Evolutionary conservation across 306 rosid genomes (phyloP), one percentile per base, ranked within the genome.

Genomic region (Vicia sativa): DNA sequence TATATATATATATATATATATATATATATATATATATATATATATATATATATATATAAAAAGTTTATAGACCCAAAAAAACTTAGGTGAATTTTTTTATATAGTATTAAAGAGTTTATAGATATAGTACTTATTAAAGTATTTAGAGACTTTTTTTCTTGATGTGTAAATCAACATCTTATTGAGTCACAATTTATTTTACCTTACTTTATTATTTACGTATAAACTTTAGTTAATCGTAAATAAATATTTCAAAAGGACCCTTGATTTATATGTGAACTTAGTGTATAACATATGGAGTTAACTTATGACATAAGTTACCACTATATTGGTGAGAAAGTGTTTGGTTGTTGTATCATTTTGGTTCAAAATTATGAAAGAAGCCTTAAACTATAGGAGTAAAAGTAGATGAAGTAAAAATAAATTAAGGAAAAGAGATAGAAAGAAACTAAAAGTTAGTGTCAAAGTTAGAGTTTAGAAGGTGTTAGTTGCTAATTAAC

Each of bases 371-470:
- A 28, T 11, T 76, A 21, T 50, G 19, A n/a, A 66, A 41, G 16
- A 50, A 59, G 35, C 14, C 39, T 29, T 34, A 58, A 57, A 18
- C 13, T 37, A 44, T 14, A 12, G 19, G 2, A 57, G 73, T 43
- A 45, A 53, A 31, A 67, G 13, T 57, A 16, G 28, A 31, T 61
- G 9, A 29, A 62, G n/a, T 34, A 39, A 11, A 25, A 13, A 14
- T n/a, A 21, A 3, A 59, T 0, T 26, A 59, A 49, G 48, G 29
- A 43, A 3, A 0, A 23, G 26, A 70, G 34, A 43, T 48, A 15
- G 25, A 48, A 48, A 44, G 34, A 37, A 63, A 78, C 76, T 80
- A 83, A 68, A 67, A 29, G 78, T 79, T 81, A 63, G 78, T 72
- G 74, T 81, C 72, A 49, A 58, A 58, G 56, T 21, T 71, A 79